Percentiles rank a stretch among this genome's conserved stretches.
phyloP scores from a whole-genome alignment of 179 eudicot species.

The Spinacia oleracea region DNA sequence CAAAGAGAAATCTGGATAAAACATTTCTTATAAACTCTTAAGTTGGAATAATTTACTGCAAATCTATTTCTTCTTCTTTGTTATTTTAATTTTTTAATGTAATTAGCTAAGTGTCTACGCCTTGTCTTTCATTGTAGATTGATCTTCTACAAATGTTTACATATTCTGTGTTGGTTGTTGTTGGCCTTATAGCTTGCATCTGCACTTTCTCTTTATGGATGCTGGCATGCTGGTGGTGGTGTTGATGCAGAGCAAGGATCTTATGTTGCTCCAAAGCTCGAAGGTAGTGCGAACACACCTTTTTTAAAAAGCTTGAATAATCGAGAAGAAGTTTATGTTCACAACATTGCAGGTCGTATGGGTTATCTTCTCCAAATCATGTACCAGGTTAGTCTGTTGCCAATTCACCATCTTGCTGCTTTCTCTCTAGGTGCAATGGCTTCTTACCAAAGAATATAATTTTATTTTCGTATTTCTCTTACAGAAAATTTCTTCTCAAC shows the following conservation, averaged over 20 bases:
- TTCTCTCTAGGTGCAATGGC: slow-evolving; percentile 12
- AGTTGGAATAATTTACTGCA: background rate
- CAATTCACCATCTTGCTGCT: slow-evolving; percentile 51
- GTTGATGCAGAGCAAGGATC: slow-evolving; percentile 47
- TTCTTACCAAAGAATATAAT: background rate
- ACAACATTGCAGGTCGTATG: slow-evolving; percentile 42
- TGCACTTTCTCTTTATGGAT: slow-evolving; percentile 65
- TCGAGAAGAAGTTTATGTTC: slow-evolving; percentile 32
- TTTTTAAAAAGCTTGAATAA: slow-evolving; percentile 28
- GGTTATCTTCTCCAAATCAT: slow-evolving; percentile 56
- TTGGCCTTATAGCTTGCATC: slow-evolving; percentile 59
- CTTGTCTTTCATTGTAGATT: background rate
- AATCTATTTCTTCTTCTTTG: background rate
- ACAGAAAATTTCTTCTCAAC: too few species aligned
- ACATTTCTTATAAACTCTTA: background rate
- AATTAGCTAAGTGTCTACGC: background rate
- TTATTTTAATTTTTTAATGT: background rate
- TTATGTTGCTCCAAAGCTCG: slow-evolving; percentile 38
- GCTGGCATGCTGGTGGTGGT: slow-evolving; percentile 36
- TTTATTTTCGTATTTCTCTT: background rate
- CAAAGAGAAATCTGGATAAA: slow-evolving; percentile 3
- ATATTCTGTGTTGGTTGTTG: slow-evolving; percentile 9
- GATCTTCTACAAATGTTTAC: background rate
- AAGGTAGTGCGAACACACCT: slow-evolving; percentile 33
- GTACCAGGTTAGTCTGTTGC: slow-evolving; percentile 63